phyloP scores from a whole-genome alignment of 192 early-diverging fungal species.

The Coemansia sp. region DNA sequence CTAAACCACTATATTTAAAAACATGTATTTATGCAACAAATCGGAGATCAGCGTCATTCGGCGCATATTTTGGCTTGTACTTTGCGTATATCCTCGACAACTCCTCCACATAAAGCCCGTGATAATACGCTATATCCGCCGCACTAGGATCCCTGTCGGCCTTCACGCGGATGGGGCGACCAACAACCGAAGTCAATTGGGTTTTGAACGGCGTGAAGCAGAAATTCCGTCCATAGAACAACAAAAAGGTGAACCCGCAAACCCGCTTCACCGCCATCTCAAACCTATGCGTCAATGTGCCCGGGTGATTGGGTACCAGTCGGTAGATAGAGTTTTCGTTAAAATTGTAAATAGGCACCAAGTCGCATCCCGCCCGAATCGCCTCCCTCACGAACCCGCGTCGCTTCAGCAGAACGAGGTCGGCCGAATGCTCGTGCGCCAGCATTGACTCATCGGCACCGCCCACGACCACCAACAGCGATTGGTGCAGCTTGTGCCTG shows the following conservation, averaged over 20 bases:
- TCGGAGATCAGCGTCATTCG: constrained; percentile 20
- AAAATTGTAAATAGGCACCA: constrained; percentile 91
- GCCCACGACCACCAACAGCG: constrained; percentile 81
- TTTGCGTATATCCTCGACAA: constrained; percentile 40
- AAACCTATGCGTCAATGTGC: constrained; percentile 63
- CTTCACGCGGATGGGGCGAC: constrained; percentile 34
- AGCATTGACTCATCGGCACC: constrained; percentile 83
- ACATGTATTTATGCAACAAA: constrained; percentile 29
- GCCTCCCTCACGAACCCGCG: constrained; percentile 92
- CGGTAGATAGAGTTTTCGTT: constrained; percentile 93
- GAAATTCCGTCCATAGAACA: constrained; percentile 84
- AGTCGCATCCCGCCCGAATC: constrained; percentile 69
- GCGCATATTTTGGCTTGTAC: constrained; percentile 45
- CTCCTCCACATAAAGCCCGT: constrained; percentile 41
- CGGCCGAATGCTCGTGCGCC: constrained; percentile 61
- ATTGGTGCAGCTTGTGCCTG: constrained; percentile 50
- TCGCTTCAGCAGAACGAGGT: constrained; percentile 75
- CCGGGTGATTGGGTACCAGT: constrained; percentile 67
- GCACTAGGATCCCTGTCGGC: constrained; percentile 26
- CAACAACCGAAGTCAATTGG: constrained; percentile 47
- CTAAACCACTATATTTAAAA: constrained; percentile 4
- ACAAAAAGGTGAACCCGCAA: constrained; percentile 69
- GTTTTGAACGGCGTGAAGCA: constrained; percentile 63
- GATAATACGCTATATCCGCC: constrained; percentile 32
- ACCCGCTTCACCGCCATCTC: constrained; percentile 71